Evolutionary conservation across 345 rosid species (phyloP).

Genomic region (Theobroma cacao): DNA sequence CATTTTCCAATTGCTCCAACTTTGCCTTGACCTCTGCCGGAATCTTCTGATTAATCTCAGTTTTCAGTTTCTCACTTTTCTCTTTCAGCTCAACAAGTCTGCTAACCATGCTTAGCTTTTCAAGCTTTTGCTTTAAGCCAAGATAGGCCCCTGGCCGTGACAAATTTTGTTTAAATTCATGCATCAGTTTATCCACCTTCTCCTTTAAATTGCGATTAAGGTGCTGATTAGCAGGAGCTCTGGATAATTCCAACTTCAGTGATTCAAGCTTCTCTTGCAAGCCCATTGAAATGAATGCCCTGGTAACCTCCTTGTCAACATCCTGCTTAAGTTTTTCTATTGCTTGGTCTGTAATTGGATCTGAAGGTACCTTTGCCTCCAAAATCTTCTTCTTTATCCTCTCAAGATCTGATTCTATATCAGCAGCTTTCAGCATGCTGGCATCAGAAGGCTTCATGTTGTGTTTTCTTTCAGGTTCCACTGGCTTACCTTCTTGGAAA

Average conservation of each 20-base stretch:
- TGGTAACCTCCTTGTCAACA: constrained; percentile 52
- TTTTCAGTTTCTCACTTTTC: constrained; percentile 33
- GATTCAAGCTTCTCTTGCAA: constrained; percentile 53
- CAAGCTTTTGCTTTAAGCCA: constrained; percentile 52
- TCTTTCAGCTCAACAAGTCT: constrained; percentile 40
- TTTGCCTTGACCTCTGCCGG: constrained; percentile 34
- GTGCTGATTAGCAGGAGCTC: constrained; percentile 33
- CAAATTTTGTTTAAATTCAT: constrained; percentile 44
- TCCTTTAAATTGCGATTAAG: constrained; percentile 24
- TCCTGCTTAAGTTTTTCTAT: constrained; percentile 50
- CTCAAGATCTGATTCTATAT: constrained; percentile 42
- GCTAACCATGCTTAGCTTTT: constrained; percentile 49
- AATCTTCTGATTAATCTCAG: constrained; percentile 30
- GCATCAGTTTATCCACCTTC: constrained; percentile 36
- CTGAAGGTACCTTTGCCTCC: constrained; percentile 51
- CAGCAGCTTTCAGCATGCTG: constrained; percentile 21
- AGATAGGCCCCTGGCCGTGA: constrained; percentile 49
- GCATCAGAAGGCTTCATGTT: constrained; percentile 65
- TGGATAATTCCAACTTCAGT: constrained; percentile 62
- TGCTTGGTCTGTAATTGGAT: constrained; percentile 32
- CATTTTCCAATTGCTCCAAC: constrained; percentile 24
- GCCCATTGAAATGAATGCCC: constrained; percentile 53
- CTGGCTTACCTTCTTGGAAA: constrained; percentile 60
- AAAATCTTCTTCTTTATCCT: constrained; percentile 42
- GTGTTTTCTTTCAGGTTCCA: constrained; percentile 61